Percentiles rank a stretch among this genome's conserved stretches.
These are phyloP conservation scores for Phytomonas francai DNA, from an alignment of 208 protist species.

Conservation along the genomic window DNA sequence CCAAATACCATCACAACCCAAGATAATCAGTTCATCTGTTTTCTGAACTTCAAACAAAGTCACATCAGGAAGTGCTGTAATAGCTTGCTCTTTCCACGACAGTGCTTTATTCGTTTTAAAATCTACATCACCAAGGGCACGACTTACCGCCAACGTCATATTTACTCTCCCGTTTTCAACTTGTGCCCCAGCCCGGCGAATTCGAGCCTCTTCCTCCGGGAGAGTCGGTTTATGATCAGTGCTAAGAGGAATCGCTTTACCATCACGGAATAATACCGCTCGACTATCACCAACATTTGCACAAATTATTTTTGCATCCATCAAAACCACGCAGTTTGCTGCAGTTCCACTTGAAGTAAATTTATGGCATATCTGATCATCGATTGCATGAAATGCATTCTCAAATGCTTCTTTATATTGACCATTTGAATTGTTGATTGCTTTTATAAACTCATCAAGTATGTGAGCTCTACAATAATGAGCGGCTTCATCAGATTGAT, in stretches of 20 bases:
- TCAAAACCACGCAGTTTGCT: constrained; percentile 73
- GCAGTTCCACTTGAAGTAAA: constrained; percentile 75
- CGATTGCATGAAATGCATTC: constrained; percentile 55
- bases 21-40: constrained; percentile 84
- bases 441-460: constrained; percentile 56
- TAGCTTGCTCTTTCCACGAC: constrained; percentile 58
- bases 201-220: constrained; percentile 61
- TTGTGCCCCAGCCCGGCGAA: constrained; percentile 76
- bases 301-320: constrained; percentile 51
- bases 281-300: constrained; percentile 91
- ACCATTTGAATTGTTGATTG: constrained; percentile 17
- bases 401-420: constrained; percentile 44
- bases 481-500: constrained; percentile 76
- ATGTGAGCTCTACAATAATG: constrained; percentile 71
- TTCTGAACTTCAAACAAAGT: constrained; percentile 18
- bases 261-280: constrained; percentile 74
- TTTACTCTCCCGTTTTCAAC: constrained; percentile 87
- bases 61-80: constrained; percentile 80
- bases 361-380: constrained; percentile 56
- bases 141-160: constrained; percentile 88
- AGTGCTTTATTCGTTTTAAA: constrained; percentile 74
- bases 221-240: constrained; percentile 86
- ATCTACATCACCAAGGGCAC: constrained; percentile 91
- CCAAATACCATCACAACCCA: constrained; percentile 93
- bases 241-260: constrained; percentile 64